Evolutionary conservation across 179 eudicot species (phyloP).

Genomic region (Beta macrorhiza): DNA sequence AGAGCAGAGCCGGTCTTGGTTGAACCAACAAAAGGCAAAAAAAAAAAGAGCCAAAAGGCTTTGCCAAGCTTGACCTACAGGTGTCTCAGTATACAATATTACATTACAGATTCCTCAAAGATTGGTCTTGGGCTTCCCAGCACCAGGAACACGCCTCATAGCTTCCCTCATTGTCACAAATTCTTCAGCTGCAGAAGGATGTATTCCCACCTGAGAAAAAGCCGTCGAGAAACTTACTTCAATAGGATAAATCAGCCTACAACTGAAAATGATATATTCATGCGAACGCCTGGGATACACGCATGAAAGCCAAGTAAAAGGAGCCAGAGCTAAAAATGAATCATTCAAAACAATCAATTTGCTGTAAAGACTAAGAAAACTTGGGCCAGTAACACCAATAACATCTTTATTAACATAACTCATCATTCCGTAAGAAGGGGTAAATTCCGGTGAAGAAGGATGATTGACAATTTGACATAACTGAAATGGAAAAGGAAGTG

Average conservation of each 20-base stretch:
- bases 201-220: slow-evolving; percentile 73
- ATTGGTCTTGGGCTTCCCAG: slow-evolving; percentile 66
- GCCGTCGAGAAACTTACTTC: neutral
- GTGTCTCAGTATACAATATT: neutral
- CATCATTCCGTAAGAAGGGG: neutral
- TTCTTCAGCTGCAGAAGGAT: slow-evolving; percentile 96
- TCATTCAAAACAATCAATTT: neutral
- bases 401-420: neutral
- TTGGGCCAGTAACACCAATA: neutral
- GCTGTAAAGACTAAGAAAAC: neutral
- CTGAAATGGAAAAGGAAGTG: neutral
- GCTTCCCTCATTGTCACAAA: slow-evolving; percentile 90
- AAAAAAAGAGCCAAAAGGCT: neutral
- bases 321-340: neutral
- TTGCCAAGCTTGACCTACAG: neutral
- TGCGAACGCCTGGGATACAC: too few relatives aligned
- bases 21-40: neutral
- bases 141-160: slow-evolving; percentile 56
- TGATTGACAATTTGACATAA: neutral
- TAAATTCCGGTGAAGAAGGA: neutral
- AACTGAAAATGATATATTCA: neutral
- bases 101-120: slow-evolving; percentile 32
- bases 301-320: neutral
- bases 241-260: neutral
- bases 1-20: too few relatives aligned